These are phyloP conservation scores for Cystoisospora suis DNA, from an alignment of 169 alveolate species.

Conservation along the genomic window DNA sequence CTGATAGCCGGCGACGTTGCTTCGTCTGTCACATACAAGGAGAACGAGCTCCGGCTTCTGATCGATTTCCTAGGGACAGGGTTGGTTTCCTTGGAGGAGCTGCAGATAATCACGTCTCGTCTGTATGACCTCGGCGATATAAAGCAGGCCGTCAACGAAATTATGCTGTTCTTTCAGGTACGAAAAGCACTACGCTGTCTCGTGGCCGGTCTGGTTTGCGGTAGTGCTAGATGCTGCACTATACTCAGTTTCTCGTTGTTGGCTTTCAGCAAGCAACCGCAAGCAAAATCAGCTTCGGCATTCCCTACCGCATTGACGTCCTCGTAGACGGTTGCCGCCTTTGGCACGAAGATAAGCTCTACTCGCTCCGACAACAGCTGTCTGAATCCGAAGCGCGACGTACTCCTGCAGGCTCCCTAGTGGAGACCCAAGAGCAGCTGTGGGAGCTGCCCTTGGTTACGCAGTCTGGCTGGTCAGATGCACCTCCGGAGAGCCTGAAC, in stretches of 20 bases:
- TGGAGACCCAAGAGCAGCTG: too few species aligned
- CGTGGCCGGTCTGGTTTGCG: not conserved
- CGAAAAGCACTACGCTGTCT: not conserved
- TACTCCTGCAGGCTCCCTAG: too few species aligned
- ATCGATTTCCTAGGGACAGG: not conserved
- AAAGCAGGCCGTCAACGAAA: not conserved
- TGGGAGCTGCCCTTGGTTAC: too few species aligned
- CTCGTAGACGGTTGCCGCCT: not conserved
- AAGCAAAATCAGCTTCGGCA: not conserved
- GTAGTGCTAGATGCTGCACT: not conserved
- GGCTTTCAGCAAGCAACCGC: not conserved
- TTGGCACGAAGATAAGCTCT: slow-evolving; percentile 1
- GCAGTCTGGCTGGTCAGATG: too few species aligned
- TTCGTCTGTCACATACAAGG: not conserved
- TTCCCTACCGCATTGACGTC: not conserved
- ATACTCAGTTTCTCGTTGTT: not conserved
- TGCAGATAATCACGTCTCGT: not conserved
- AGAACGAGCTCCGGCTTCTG: not conserved
- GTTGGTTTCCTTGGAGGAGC: not conserved
- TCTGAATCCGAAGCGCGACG: too few species aligned
- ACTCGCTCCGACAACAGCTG: slow-evolving; percentile 10
- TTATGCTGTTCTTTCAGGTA: not conserved
- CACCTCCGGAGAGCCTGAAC: too few species aligned
- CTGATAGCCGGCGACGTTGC: slow-evolving; percentile 1
- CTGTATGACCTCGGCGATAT: not conserved